These are phyloP conservation scores for Globisporangium cylindrosporum DNA, from an alignment of 352 stramenopile genomes.

Conservation along the genomic window DNA sequence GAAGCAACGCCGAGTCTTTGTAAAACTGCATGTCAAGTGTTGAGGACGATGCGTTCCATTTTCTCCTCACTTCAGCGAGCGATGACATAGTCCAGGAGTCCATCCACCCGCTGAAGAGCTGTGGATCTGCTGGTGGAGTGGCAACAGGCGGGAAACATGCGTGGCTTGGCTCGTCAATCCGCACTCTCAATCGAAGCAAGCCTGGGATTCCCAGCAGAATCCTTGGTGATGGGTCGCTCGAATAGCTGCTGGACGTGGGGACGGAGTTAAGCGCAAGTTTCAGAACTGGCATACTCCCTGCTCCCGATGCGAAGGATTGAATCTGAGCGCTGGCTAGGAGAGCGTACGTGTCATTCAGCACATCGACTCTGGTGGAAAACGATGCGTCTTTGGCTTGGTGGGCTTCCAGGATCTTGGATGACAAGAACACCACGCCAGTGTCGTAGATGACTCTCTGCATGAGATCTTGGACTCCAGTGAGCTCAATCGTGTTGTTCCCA, in stretches of 20 bases:
- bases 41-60: slow-evolving; percentile 26
- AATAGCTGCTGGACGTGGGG: slow-evolving; percentile 16
- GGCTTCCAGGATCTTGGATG: slow-evolving; percentile 26
- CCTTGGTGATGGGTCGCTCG: neutral
- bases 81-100: slow-evolving; percentile 41
- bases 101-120: slow-evolving; percentile 49
- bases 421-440: slow-evolving; percentile 13
- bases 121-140: slow-evolving; percentile 20
- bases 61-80: slow-evolving; percentile 23
- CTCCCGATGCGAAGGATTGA: slow-evolving; percentile 22
- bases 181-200: slow-evolving; percentile 22
- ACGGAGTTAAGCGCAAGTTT: slow-evolving; percentile 21
- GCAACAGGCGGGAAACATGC: slow-evolving; percentile 30
- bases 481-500: slow-evolving; percentile 2
- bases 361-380: slow-evolving; percentile 21
- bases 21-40: slow-evolving; percentile 19
- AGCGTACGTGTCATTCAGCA: slow-evolving; percentile 22
- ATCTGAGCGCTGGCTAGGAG: slow-evolving; percentile 25
- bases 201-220: slow-evolving; percentile 31
- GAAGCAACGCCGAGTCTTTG: slow-evolving; percentile 38
- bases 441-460: slow-evolving; percentile 24
- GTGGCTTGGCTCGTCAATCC: slow-evolving; percentile 26
- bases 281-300: slow-evolving; percentile 31
- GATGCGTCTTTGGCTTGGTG: slow-evolving; percentile 27
- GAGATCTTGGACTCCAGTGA: slow-evolving; percentile 12